These are phyloP conservation scores for Batkoa obscura DNA, from an alignment of 371 early-diverging fungal species.

Conservation along the genomic window DNA sequence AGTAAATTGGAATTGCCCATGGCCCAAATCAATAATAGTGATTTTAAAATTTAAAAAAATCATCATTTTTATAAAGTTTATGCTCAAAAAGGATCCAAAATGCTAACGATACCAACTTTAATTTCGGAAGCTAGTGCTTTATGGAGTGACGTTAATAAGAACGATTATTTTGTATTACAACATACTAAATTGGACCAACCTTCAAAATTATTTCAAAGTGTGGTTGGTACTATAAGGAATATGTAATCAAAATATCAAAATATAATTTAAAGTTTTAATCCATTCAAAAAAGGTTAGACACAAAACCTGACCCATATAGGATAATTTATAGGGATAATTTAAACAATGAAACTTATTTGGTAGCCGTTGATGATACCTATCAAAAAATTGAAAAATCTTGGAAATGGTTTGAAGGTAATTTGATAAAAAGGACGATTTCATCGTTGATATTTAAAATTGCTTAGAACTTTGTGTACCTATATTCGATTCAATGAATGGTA, in stretches of 20 bases:
- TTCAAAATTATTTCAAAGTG: conserved; percentile 32
- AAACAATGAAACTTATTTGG: conserved; percentile 26
- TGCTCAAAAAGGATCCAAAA: too few relatives aligned
- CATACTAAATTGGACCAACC: conserved; percentile 35
- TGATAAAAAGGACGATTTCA: neutral
- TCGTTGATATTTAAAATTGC: neutral
- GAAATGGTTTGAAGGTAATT: conserved; percentile 65
- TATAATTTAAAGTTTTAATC: too few relatives aligned
- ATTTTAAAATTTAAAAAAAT: too few relatives aligned
- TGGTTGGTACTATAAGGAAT: conserved; percentile 64
- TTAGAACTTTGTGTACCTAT: neutral
- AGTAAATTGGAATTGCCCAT: too few relatives aligned
- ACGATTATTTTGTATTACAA: conserved; percentile 42
- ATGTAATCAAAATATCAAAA: conserved; percentile 24
- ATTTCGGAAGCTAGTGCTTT: too few relatives aligned
- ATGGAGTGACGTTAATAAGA: conserved; percentile 38
- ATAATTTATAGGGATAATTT: conserved; percentile 50
- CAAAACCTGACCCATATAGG: conserved; percentile 83
- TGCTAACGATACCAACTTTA: too few relatives aligned
- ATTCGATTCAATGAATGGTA: conserved; percentile 34
- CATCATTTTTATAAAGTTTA: too few relatives aligned
- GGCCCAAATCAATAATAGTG: too few relatives aligned
- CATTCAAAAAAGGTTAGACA: conserved; percentile 55
- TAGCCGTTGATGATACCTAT: conserved; percentile 58
- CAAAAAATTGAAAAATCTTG: conserved; percentile 70